Conservation (phyloP, 345 rosid species). For the Kandelia obovata region DNA sequence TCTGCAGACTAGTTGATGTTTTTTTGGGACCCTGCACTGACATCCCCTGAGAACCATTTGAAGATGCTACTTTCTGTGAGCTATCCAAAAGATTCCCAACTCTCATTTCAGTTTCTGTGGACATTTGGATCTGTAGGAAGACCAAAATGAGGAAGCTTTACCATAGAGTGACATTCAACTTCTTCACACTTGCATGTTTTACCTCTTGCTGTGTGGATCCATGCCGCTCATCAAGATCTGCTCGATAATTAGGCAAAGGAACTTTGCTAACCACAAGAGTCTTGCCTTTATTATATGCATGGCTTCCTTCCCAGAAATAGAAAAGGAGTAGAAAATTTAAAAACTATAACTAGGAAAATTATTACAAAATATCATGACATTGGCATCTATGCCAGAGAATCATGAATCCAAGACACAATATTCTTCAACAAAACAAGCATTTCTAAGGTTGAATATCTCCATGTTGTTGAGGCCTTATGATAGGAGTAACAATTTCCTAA, state of each 20-base stretch:
- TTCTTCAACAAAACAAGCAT: background rate
- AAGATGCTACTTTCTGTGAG: slow-evolving; percentile 40
- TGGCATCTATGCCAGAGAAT: too few relatives aligned
- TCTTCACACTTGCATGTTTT: slow-evolving; percentile 10
- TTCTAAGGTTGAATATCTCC: too few relatives aligned
- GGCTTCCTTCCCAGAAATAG: slow-evolving; percentile 67
- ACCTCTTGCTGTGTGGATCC: slow-evolving; percentile 93
- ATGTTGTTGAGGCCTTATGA: too few relatives aligned
- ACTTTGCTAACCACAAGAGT: slow-evolving; percentile 88
- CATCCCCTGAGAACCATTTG: slow-evolving; percentile 32
- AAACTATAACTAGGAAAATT: background rate
- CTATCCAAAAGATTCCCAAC: slow-evolving; percentile 70
- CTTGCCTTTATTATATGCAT: slow-evolving; percentile 88
- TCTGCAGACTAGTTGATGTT: slow-evolving; percentile 29
- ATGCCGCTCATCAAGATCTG: slow-evolving; percentile 90
- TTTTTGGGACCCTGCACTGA: slow-evolving; percentile 36
- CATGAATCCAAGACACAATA: background rate
- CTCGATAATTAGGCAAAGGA: slow-evolving; percentile 84
- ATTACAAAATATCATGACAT: background rate
- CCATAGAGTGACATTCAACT: slow-evolving; percentile 3
- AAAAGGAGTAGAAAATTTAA: slow-evolving; percentile 17
- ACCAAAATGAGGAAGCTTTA: background rate
- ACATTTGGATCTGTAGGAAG: slow-evolving; percentile 74
- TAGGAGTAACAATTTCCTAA: background rate
- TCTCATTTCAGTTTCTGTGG: slow-evolving; percentile 76